Evolutionary conservation across 306 rosid species (phyloP).

Genomic region (Erythrophleum fordii): DNA sequence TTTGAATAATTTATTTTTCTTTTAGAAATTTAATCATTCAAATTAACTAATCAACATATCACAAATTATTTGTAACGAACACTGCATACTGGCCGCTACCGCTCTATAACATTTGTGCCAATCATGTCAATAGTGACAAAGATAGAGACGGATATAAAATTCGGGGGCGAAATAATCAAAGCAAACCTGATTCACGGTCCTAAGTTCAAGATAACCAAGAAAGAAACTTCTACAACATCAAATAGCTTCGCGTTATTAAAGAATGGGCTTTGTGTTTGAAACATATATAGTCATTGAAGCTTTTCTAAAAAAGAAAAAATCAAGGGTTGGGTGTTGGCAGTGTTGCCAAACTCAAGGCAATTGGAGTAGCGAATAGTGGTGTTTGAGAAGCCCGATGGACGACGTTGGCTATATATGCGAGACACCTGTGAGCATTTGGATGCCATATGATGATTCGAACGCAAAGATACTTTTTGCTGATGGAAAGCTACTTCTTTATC

Average conservation of each 20-base stretch:
- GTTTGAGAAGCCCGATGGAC: neutral
- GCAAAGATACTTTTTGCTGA: constrained; percentile 37
- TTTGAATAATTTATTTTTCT: too few species aligned
- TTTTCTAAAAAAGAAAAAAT: too few species aligned
- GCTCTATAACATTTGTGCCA: neutral
- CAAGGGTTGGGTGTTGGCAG: too few species aligned
- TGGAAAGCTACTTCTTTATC: constrained; percentile 43
- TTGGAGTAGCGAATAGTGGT: neutral
- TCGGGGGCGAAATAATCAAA: too few species aligned
- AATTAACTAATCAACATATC: too few species aligned
- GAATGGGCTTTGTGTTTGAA: too few species aligned
- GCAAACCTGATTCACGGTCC: too few species aligned
- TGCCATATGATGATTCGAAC: constrained; percentile 34
- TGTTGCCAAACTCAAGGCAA: neutral
- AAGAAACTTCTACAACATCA: neutral
- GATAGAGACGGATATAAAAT: neutral
- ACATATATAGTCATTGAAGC: too few species aligned
- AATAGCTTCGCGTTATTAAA: neutral
- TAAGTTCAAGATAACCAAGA: neutral
- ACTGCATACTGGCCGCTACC: neutral
- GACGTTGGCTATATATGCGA: constrained; percentile 36
- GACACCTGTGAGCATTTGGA: constrained; percentile 38
- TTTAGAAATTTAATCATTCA: too few species aligned
- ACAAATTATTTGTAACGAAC: neutral
- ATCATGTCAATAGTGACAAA: neutral